Evolutionary conservation across 2,329 filamentous ascomycete genomes (phyloP), one percentile per base, ranked within the genome.

Genomic region (Fusarium sp.): DNA sequence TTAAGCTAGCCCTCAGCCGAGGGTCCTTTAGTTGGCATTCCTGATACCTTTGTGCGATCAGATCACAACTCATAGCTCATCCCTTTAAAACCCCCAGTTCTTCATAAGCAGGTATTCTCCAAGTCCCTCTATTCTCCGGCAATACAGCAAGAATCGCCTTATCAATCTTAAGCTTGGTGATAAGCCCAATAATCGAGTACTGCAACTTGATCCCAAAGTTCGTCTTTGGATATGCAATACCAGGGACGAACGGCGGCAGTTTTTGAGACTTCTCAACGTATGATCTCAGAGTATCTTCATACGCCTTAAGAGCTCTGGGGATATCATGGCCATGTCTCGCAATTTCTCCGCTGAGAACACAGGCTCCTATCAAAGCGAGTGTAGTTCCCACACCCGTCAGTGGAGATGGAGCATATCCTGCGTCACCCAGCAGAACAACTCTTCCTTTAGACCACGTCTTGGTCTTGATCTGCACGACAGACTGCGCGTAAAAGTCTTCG

Each of bases 331-430:
- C 69, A 28, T 77, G 68, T 16, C 67, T 69, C 18, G 68, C 62
- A n/a, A 87, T 78, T 52, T 85, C 85, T 5, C 86, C 86, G 2
- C 87, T 87, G 2, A 90, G 81, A 1, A 87, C 80, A 71, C 88
- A 88, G 3, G 86, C 88, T 4, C 84, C 84, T 3, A 83, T 75
- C 28, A 89, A 68, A 5, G 85, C 84, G 7, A 83, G 70, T 6
- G 82, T 84, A 4, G 86, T 87, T 19, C 87, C 87, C 80, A 86
- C 84, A 1, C 87, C 87, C 0, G 85, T 85, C 11, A 85, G 69
- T 5, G 83, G 83, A 1, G 85, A 85, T 0, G 86, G 85, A 28
- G 82, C 84, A 70, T 85, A 85, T 4, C 79, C 86, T 21, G 88
- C 85, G 66, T 90, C 87, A 9, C 87, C 87, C 0, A 89, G 58